Conservation (phyloP, 2,329 filamentous ascomycete species). For the Penicillium sclerotiorum region DNA sequence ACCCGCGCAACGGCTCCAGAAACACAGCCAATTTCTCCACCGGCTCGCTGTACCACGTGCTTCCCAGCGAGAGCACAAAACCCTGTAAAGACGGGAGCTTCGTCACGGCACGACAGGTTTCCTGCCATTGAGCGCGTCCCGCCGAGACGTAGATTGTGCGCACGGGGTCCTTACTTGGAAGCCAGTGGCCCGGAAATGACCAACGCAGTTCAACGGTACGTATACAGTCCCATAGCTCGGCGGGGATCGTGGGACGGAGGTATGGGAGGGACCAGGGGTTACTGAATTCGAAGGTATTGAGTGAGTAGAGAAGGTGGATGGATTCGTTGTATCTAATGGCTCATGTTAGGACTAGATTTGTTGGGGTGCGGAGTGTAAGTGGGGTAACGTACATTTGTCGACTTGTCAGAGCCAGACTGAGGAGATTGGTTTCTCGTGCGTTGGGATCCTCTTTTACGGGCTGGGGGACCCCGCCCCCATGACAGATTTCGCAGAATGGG, state of each 20-base stretch:
- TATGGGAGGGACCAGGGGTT: slow-evolving; percentile 45
- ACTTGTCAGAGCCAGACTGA: slow-evolving; percentile 36
- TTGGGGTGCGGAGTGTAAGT: not conserved
- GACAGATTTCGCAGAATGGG: slow-evolving; percentile 38
- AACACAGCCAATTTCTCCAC: slow-evolving; percentile 40
- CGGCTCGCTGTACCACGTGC: slow-evolving; percentile 41
- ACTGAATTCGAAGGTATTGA: slow-evolving; percentile 42
- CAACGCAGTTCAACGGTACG: slow-evolving; percentile 40
- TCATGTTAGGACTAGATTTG: slow-evolving; percentile 2
- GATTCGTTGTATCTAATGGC: slow-evolving; percentile 42
- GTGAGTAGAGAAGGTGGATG: slow-evolving; percentile 37
- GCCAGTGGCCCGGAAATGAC: slow-evolving; percentile 45
- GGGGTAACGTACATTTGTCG: slow-evolving; percentile 37
- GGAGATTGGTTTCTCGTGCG: slow-evolving; percentile 17
- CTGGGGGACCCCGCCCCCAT: slow-evolving; percentile 31
- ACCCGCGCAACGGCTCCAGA: slow-evolving; percentile 35
- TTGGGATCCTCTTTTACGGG: slow-evolving; percentile 26
- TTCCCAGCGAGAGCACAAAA: slow-evolving; percentile 36
- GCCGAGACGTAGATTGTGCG: slow-evolving; percentile 42
- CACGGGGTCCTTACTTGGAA: slow-evolving; percentile 44
- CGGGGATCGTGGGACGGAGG: slow-evolving; percentile 37
- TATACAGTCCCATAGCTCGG: slow-evolving; percentile 33
- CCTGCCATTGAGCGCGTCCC: slow-evolving; percentile 40
- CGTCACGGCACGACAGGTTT: slow-evolving; percentile 35
- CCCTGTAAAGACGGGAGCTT: slow-evolving; percentile 29